Percentiles rank a stretch among this genome's conserved stretches.
phyloP scores from a whole-genome alignment of 2,329 filamentous ascomycete genomes.

The Chaetomium globosum region DNA sequence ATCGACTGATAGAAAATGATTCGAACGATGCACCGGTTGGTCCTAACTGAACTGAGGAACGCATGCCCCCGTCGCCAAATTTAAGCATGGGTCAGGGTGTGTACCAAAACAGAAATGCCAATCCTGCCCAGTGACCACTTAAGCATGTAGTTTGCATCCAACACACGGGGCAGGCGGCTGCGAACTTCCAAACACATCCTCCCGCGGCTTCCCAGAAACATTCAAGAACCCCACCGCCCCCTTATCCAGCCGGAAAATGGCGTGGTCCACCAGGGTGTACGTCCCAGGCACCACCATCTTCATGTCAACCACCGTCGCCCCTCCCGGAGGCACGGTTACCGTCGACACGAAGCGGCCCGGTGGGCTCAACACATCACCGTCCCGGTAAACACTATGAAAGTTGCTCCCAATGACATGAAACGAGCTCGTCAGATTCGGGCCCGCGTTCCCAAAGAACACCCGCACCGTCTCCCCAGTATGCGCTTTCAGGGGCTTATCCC shows the following conservation, averaged over 20 bases:
- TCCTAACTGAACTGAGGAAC: too few species aligned
- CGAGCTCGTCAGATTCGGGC: conserved; percentile 23
- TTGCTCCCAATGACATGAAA: conserved; percentile 23
- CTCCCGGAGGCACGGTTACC: conserved; percentile 10
- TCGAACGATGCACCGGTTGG: neutral
- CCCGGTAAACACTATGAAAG: conserved; percentile 5
- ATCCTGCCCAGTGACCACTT: neutral
- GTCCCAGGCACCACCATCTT: conserved; percentile 21
- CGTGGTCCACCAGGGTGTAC: conserved; percentile 21
- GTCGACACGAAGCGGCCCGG: conserved; percentile 12
- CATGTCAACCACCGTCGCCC: conserved; percentile 11
- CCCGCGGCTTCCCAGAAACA: conserved; percentile 15
- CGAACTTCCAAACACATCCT: conserved; percentile 13
- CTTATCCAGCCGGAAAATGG: conserved; percentile 23
- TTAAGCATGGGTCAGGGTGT: neutral
- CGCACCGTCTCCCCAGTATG: conserved; percentile 13
- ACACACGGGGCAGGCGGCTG: conserved; percentile 14
- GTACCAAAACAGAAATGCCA: neutral
- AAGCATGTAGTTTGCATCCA: conserved; percentile 23
- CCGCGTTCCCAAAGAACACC: conserved; percentile 23
- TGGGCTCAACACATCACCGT: conserved; percentile 20
- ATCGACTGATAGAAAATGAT: neutral
- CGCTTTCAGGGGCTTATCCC: conserved; percentile 18
- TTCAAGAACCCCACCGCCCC: conserved; percentile 24
- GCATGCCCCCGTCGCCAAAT: too few species aligned